Evolutionary conservation across 1,284 basidiomycete genomes (phyloP).

Genomic region (Microbotryum violaceum): DNA sequence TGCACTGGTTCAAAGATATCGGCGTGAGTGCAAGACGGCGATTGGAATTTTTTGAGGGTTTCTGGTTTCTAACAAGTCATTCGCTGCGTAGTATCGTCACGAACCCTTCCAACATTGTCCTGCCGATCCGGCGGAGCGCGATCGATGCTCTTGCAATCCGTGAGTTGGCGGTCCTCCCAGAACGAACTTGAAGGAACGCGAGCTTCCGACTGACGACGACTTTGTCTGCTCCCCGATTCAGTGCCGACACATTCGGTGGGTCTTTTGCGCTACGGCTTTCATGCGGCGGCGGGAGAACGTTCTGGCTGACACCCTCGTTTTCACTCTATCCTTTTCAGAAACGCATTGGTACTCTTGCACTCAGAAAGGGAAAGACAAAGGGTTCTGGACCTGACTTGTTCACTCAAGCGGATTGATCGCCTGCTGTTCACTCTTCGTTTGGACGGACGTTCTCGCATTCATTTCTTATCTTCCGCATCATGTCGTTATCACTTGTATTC

Average conservation of each 20-base stretch:
- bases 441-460: too few species aligned
- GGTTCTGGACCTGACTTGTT: too few species aligned
- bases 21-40: slow-evolving; percentile 19
- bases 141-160: slow-evolving; percentile 45
- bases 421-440: too few species aligned
- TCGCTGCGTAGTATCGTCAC: slow-evolving; percentile 53
- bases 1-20: slow-evolving; percentile 35
- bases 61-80: neutral
- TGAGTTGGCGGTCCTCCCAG: neutral
- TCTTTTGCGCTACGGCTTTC: neutral
- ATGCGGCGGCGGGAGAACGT: too few species aligned
- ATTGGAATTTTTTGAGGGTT: neutral
- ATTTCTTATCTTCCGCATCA: too few species aligned
- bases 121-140: slow-evolving; percentile 46
- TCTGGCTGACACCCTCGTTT: too few species aligned
- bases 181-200: neutral
- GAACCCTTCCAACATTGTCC: slow-evolving; percentile 59
- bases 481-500: too few species aligned
- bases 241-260: neutral
- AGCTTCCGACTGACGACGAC: slow-evolving; percentile 7
- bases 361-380: neutral
- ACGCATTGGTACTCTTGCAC: slow-evolving; percentile 23
- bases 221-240: neutral
- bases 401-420: too few species aligned
- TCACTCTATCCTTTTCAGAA: neutral